Evolutionary conservation across 441 rosid genomes (phyloP).

Genomic region (California macrophylla): DNA sequence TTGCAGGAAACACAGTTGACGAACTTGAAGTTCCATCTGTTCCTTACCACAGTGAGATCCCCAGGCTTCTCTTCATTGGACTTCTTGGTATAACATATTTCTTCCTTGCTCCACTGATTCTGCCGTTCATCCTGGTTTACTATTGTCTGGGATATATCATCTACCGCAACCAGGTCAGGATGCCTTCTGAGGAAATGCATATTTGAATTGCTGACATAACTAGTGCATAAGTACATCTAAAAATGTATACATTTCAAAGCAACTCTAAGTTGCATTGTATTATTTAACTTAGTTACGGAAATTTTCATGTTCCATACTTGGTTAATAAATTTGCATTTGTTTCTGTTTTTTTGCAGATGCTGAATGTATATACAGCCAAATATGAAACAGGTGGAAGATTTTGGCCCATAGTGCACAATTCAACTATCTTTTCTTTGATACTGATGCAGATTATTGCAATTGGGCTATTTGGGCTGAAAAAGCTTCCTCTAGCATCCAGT

Average conservation of each 20-base stretch:
- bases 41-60: slow-evolving; percentile 69
- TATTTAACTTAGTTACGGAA: background rate
- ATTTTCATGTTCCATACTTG: background rate
- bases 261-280: background rate
- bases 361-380: slow-evolving; percentile 69
- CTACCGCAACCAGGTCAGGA: slow-evolving; percentile 73
- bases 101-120: slow-evolving; percentile 82
- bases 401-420: slow-evolving; percentile 90
- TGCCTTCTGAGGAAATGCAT: background rate
- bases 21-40: slow-evolving; percentile 67
- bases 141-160: slow-evolving; percentile 70
- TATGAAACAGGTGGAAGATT: slow-evolving; percentile 82
- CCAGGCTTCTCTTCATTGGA: slow-evolving; percentile 73
- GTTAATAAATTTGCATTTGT: slow-evolving; percentile 5
- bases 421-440: slow-evolving; percentile 72
- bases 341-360: slow-evolving; percentile 43
- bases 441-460: slow-evolving; percentile 87
- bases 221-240: too few species aligned
- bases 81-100: slow-evolving; percentile 85
- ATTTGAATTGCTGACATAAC: too few species aligned
- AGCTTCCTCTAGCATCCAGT: slow-evolving; percentile 59
- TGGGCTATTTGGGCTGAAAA: slow-evolving; percentile 70
- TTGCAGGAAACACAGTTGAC: slow-evolving; percentile 32
- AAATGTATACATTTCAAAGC: background rate
- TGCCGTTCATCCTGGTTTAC: slow-evolving; percentile 79